phyloP scores from a whole-genome alignment of 495 filamentous ascomycete species.

The Tetracladium setigerum region DNA sequence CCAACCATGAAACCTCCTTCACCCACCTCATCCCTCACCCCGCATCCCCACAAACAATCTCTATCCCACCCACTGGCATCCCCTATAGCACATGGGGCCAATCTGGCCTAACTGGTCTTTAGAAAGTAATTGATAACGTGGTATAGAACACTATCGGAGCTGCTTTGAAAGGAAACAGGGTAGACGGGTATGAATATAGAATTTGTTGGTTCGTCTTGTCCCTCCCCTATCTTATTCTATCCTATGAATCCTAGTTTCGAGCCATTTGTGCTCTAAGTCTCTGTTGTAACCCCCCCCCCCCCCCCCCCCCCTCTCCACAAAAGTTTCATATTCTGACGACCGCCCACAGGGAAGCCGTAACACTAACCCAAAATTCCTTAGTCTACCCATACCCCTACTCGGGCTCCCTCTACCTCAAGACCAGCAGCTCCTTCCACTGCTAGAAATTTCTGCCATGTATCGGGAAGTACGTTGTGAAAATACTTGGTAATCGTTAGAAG shows the following conservation, averaged over 20 bases:
- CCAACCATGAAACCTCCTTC: constrained; percentile 13
- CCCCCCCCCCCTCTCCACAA: constrained; percentile 1
- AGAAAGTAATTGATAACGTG: constrained; percentile 7
- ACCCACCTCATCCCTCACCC: constrained; percentile 5
- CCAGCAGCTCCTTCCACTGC: constrained; percentile 40
- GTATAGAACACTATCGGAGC: too few relatives aligned
- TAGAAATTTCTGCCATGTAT: constrained; percentile 57
- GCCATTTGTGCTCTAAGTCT: too few relatives aligned
- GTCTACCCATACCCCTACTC: constrained; percentile 47
- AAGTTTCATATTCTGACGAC: constrained; percentile 9
- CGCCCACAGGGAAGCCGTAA: constrained; percentile 22
- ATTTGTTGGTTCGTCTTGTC: too few relatives aligned
- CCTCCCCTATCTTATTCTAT: too few relatives aligned
- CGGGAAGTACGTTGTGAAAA: constrained; percentile 48
- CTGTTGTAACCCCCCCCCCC: constrained; percentile 8
- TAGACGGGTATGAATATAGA: too few relatives aligned
- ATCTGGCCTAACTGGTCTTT: constrained; percentile 1
- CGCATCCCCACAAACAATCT: constrained; percentile 10
- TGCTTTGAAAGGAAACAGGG: too few relatives aligned
- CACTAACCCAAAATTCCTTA: constrained; percentile 47
- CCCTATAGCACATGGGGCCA: constrained; percentile 4
- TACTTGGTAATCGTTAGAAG: constrained; percentile 40
- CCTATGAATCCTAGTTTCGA: too few relatives aligned
- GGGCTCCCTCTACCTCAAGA: constrained; percentile 36
- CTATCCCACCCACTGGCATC: constrained; percentile 2